These are phyloP conservation scores for Neofusicoccum kwambonambiense DNA, from an alignment of 2,329 filamentous ascomycete genomes.

Conservation along the genomic window DNA sequence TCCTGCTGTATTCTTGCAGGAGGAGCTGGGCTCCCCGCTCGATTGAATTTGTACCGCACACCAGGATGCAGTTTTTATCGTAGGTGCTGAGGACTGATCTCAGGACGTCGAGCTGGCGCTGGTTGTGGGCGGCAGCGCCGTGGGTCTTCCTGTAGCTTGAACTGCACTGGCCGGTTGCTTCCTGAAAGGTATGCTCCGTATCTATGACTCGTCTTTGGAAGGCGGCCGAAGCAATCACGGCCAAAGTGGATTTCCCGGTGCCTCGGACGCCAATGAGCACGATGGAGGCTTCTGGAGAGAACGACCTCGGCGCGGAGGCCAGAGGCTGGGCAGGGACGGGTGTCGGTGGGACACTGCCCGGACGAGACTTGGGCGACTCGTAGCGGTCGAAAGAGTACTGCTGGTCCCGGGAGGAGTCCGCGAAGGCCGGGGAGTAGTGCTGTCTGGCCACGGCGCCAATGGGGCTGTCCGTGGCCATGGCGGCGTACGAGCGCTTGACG, in stretches of 20 bases:
- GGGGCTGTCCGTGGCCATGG: constrained; percentile 8
- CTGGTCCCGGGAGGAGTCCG: background rate
- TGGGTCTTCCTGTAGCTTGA: constrained; percentile 63
- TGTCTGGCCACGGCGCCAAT: background rate
- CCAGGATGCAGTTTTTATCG: constrained; percentile 63
- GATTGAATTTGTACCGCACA: constrained; percentile 68
- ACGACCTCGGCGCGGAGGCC: constrained; percentile 37
- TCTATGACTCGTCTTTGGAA: constrained; percentile 69
- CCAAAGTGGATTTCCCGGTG: constrained; percentile 72
- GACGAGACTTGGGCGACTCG: background rate
- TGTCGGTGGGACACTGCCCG: background rate
- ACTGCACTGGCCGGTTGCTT: constrained; percentile 61
- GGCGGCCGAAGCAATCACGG: constrained; percentile 71
- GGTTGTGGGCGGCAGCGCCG: constrained; percentile 62
- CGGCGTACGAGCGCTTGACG: constrained; percentile 23
- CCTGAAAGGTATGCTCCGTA: constrained; percentile 66
- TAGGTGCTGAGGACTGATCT: constrained; percentile 60
- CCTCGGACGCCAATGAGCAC: constrained; percentile 72
- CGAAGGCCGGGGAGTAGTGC: background rate
- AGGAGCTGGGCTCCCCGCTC: constrained; percentile 62
- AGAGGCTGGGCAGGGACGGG: background rate
- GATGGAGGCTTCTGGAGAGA: constrained; percentile 65
- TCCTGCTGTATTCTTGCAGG: constrained; percentile 61
- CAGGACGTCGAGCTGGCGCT: constrained; percentile 62
- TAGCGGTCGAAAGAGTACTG: background rate